phyloP scores from a whole-genome alignment of 805 yeast species.

The Trichomonascus vanleenenianus region DNA sequence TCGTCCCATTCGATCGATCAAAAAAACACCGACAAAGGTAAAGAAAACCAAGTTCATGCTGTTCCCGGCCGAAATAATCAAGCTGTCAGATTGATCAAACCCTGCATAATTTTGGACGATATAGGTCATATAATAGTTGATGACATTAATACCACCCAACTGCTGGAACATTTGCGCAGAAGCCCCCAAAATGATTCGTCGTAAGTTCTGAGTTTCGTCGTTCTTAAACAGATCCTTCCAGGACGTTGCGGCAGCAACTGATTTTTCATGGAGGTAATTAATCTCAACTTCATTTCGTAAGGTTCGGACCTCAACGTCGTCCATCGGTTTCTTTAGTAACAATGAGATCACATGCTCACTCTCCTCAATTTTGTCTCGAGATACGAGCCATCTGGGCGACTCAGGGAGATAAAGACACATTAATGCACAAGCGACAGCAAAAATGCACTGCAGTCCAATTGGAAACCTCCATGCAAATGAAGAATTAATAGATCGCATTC shows the following conservation, averaged over 20 bases:
- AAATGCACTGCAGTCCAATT: constrained; percentile 57
- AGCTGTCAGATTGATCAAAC: not conserved
- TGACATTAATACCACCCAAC: constrained; percentile 64
- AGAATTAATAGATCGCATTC: constrained; percentile 44
- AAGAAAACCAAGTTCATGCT: constrained; percentile 5
- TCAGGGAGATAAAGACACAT: constrained; percentile 61
- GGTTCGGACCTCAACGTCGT: constrained; percentile 1
- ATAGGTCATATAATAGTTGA: constrained; percentile 43
- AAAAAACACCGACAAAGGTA: not conserved
- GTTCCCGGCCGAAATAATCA: constrained; percentile 5
- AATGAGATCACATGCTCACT: constrained; percentile 30
- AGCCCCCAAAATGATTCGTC: constrained; percentile 51
- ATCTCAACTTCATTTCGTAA: not conserved
- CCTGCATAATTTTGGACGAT: constrained; percentile 5
- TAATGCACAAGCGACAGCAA: constrained; percentile 43
- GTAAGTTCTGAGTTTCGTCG: constrained; percentile 14
- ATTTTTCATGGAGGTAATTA: not conserved
- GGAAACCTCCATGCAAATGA: constrained; percentile 65
- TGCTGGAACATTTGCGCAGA: constrained; percentile 63
- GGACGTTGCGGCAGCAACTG: not conserved
- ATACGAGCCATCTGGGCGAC: constrained; percentile 74
- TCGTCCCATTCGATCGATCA: constrained; percentile 1
- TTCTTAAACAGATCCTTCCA: not conserved
- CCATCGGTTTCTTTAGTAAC: constrained; percentile 35
- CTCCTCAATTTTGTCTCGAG: constrained; percentile 42